Evolutionary conservation across 306 rosid species (phyloP), one percentile per base, ranked within the genome.

Genomic region (Cucurbita argyrosperma): DNA sequence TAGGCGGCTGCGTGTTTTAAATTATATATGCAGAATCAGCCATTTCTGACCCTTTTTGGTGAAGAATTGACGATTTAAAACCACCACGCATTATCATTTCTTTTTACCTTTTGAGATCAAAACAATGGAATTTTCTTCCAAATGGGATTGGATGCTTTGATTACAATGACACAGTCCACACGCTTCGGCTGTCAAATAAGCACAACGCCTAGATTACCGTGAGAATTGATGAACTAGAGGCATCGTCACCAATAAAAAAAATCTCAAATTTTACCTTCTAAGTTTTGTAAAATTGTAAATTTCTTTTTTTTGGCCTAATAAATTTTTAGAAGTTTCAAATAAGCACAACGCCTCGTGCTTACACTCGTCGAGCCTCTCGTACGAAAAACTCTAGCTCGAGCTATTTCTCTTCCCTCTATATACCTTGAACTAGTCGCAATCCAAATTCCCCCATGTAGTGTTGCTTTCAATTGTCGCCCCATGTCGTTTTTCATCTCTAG

Each of bases 121-220:
- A 45, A 68, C 19, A 46, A 45, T 67, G 5, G 55, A 63, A 40
- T 16, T 0, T 6, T 14, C 14, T 13, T 68, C 21, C 16, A 42
- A 0, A 46, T 47, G n/a, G 43, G 21, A 8, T 6, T 6, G 39
- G n/a, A 11, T 1, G 8, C 2, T 23, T 26, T 69, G 21, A 68
- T 14, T 69, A 13, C 58, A 69, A 3, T 21, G 58, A 19, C 39
- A 7, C 1, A 26, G 56, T 69, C 74, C 14, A 47, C 74, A 14
- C 74, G 58, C 35, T 23, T 69, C 26, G 10, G 18, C 14, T 69
- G 42, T 47, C 57, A 47, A 69, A 49, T 49, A 23, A 69, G 39
- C 1, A 49, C 74, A 68, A 49, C 74, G 74, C 74, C 74, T 69
- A 14, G 74, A 69, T 69, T 69, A 49, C 13, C 23, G 58, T 14